These are phyloP conservation scores for Filobasidium wieringae DNA, from an alignment of 768 basidiomycete species.

Conservation along the genomic window DNA sequence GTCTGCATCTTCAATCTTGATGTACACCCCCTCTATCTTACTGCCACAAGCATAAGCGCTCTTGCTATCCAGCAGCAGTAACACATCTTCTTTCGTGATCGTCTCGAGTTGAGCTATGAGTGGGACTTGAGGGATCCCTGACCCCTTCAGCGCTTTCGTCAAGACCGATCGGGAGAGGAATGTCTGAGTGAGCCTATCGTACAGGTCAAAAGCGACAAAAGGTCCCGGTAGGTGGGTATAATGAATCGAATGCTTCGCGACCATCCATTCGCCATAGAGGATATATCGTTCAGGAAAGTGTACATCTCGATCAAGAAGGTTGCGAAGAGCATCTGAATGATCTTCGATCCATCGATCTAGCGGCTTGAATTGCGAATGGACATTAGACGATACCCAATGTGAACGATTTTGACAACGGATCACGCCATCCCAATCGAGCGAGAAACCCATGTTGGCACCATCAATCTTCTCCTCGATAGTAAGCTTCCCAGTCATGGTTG, in stretches of 20 bases:
- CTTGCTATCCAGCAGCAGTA: conserved; percentile 43
- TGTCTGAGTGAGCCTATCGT: background rate
- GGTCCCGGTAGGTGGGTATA: conserved; percentile 49
- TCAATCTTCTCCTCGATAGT: conserved; percentile 56
- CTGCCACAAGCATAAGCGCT: conserved; percentile 45
- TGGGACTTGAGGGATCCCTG: conserved; percentile 43
- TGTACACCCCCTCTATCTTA: conserved; percentile 50
- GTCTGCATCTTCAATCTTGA: conserved; percentile 46
- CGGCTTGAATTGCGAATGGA: conserved; percentile 55
- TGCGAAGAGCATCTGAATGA: conserved; percentile 39
- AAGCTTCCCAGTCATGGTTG: conserved; percentile 27
- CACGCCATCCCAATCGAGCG: conserved; percentile 45
- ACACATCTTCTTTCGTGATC: conserved; percentile 42
- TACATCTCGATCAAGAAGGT: conserved; percentile 40
- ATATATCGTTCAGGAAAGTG: conserved; percentile 50
- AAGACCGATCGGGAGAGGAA: conserved; percentile 10
- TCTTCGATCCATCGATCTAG: conserved; percentile 49
- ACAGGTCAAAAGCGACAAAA: conserved; percentile 46
- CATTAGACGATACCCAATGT: conserved; percentile 48
- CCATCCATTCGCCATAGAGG: conserved; percentile 56
- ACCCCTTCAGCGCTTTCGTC: background rate
- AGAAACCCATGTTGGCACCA: conserved; percentile 58
- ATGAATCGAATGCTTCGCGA: conserved; percentile 51
- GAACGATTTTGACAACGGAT: conserved; percentile 51
- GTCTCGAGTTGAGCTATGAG: conserved; percentile 20